Evolutionary conservation across 1,284 basidiomycete genomes (phyloP).

Genomic region (Cutaneotrichosporon sp.): DNA sequence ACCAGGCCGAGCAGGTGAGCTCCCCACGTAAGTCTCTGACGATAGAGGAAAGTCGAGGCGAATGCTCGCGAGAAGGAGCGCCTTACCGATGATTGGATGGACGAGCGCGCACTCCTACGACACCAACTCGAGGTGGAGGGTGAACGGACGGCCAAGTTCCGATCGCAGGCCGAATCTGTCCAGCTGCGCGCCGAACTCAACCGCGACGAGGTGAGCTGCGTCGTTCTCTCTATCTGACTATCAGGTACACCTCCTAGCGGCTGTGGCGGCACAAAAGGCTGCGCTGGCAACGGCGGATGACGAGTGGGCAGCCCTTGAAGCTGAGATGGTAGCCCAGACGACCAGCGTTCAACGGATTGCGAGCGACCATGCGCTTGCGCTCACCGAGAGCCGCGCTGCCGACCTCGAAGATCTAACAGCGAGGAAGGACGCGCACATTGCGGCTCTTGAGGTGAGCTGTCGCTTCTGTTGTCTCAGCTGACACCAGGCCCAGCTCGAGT

Average conservation of each 20-base stretch:
- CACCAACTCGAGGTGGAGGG: conserved; percentile 10
- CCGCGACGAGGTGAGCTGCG: conserved; percentile 40
- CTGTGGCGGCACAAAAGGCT: conserved; percentile 41
- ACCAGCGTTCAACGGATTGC: conserved; percentile 39
- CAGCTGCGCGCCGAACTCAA: conserved; percentile 33
- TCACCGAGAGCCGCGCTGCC: conserved; percentile 39
- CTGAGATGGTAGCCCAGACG: conserved; percentile 37
- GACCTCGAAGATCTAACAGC: conserved; percentile 33
- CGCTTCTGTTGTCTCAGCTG: not conserved
- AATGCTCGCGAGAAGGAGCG: conserved; percentile 14
- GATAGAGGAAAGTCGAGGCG: conserved; percentile 28
- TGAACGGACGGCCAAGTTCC: conserved; percentile 7
- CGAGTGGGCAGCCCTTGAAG: conserved; percentile 40
- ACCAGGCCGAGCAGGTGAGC: conserved; percentile 35
- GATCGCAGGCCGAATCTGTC: conserved; percentile 29
- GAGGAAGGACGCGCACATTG: conserved; percentile 29
- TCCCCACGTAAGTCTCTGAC: not conserved
- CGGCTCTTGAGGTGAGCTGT: conserved; percentile 37
- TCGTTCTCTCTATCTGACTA: not conserved
- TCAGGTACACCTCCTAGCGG: conserved; percentile 39
- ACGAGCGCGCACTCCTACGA: conserved; percentile 9
- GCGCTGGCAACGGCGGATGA: conserved; percentile 42
- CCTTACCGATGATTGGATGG: conserved; percentile 6
- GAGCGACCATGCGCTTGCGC: conserved; percentile 44
- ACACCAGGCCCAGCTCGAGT: conserved; percentile 26